Percentiles rank a stretch among this genome's conserved stretches.
Conservation (phyloP, 2,329 filamentous ascomycete genomes). For the Aspergillus amoenus region DNA sequence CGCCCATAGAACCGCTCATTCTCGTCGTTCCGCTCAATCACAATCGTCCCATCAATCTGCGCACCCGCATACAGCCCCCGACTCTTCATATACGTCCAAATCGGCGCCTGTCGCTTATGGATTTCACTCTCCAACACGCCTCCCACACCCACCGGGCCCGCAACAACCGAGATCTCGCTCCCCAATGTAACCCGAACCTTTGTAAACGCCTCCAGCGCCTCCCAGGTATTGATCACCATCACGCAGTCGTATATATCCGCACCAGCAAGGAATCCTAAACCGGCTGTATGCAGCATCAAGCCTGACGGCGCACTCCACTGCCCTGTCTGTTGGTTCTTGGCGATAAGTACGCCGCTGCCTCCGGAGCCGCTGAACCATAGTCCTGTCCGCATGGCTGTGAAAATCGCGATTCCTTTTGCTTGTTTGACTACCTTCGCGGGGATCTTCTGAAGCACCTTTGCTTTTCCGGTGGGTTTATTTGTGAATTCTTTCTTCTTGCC, state of each 20-base stretch:
- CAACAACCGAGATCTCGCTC: constrained; percentile 72
- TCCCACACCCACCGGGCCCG: constrained; percentile 75
- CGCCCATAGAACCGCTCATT: constrained; percentile 83
- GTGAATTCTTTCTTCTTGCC: constrained; percentile 33
- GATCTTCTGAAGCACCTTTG: constrained; percentile 75
- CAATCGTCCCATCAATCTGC: constrained; percentile 80
- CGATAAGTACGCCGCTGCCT: constrained; percentile 83
- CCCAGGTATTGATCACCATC: constrained; percentile 82
- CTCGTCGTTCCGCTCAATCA: constrained; percentile 83
- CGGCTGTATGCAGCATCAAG: constrained; percentile 84
- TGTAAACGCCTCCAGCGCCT: constrained; percentile 80
- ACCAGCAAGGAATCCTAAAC: constrained; percentile 83
- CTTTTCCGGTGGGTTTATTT: constrained; percentile 57
- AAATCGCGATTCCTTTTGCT: constrained; percentile 86
- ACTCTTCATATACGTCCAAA: constrained; percentile 86
- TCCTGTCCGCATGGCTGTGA: constrained; percentile 92
- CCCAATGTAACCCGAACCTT: constrained; percentile 76
- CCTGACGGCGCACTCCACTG: constrained; percentile 90
- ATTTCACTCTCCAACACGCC: constrained; percentile 69
- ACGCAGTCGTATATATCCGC: constrained; percentile 97
- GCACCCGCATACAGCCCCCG: constrained; percentile 84
- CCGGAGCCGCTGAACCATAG: constrained; percentile 89
- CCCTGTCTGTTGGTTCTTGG: constrained; percentile 72
- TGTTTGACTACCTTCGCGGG: constrained; percentile 81
- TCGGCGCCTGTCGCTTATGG: constrained; percentile 66